These are phyloP conservation scores for Sarocladiaceae sp. DNA, from an alignment of 2,329 filamentous ascomycete genomes.

Conservation along the genomic window DNA sequence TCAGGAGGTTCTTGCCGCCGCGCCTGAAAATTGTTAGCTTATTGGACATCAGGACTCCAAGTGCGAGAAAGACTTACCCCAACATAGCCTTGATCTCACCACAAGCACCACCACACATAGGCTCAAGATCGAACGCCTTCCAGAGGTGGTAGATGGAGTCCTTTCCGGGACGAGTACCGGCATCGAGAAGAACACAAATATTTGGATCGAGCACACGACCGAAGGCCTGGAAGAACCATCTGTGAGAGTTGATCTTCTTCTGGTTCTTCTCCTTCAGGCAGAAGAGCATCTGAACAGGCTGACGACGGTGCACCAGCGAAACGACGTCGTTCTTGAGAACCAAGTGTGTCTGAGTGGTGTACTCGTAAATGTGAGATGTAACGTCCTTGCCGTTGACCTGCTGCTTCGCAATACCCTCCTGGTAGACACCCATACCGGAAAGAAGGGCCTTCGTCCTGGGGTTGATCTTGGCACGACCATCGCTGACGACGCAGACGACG, in stretches of 20 bases:
- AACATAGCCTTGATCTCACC: conserved; percentile 99
- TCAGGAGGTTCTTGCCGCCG: conserved; percentile 81
- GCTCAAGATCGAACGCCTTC: conserved; percentile 97
- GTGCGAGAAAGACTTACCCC: conserved; percentile 24
- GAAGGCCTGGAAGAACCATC: conserved; percentile 99
- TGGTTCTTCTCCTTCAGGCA: conserved; percentile 99
- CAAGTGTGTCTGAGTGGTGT: conserved; percentile 81
- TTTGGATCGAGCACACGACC: conserved; percentile 89
- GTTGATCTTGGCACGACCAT: conserved; percentile 97
- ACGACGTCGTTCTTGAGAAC: conserved; percentile 90
- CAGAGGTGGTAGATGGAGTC: conserved; percentile 97
- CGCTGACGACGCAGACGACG: conserved; percentile 94
- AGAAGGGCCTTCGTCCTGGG: conserved; percentile 82
- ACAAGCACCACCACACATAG: conserved; percentile 95
- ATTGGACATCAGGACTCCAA: background rate
- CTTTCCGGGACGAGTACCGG: conserved; percentile 88
- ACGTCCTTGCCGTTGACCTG: conserved; percentile 96
- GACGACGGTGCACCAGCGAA: conserved; percentile 75
- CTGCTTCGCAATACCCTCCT: conserved; percentile 97
- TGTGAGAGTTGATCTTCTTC: conserved; percentile 99
- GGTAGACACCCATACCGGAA: conserved; percentile 92
- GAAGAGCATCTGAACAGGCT: conserved; percentile 94
- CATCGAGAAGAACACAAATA: conserved; percentile 93
- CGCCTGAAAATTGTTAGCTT: conserved; percentile 25
- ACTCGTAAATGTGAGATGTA: conserved; percentile 96